These are phyloP conservation scores for Citrus trifoliata DNA, from an alignment of 345 rosid genomes.

Conservation along the genomic window DNA sequence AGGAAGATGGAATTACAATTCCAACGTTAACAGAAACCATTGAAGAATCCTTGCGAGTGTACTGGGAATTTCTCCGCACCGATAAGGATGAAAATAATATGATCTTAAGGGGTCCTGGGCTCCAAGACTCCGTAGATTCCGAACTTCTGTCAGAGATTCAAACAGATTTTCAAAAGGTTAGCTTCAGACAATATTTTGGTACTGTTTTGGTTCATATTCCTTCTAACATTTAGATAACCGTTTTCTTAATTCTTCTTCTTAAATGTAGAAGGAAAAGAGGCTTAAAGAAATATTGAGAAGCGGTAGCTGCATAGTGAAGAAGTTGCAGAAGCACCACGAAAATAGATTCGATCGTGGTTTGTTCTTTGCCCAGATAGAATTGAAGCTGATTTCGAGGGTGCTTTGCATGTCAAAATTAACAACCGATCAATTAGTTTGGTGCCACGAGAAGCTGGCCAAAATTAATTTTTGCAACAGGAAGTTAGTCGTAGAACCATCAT, in stretches of 20 bases:
- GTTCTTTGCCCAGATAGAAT: slow-evolving; percentile 53
- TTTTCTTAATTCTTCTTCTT: not conserved
- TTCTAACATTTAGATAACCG: not conserved
- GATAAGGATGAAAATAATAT: slow-evolving; percentile 43
- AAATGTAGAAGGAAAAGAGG: slow-evolving; percentile 64
- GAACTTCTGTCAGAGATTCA: slow-evolving; percentile 45
- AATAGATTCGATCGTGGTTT: slow-evolving; percentile 31
- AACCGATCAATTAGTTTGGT: slow-evolving; percentile 73
- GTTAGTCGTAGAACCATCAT: slow-evolving; percentile 59
- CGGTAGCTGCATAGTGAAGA: slow-evolving; percentile 55
- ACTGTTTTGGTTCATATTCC: not conserved
- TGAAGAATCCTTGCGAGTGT: slow-evolving; percentile 45
- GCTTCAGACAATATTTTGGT: not conserved
- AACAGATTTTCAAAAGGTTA: slow-evolving; percentile 64
- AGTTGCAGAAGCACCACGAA: slow-evolving; percentile 53
- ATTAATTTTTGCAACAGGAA: slow-evolving; percentile 45
- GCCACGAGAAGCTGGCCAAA: slow-evolving; percentile 56
- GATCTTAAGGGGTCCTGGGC: slow-evolving; percentile 29
- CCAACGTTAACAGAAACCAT: slow-evolving; percentile 36
- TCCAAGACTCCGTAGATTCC: slow-evolving; percentile 43
- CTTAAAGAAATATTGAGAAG: slow-evolving; percentile 66
- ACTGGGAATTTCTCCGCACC: slow-evolving; percentile 58
- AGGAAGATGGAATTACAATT: slow-evolving; percentile 38
- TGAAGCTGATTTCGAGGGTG: slow-evolving; percentile 65
- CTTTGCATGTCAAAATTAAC: slow-evolving; percentile 57